Conservation (phyloP, 306 rosid genomes). For the Arachis hypogaea region DNA sequence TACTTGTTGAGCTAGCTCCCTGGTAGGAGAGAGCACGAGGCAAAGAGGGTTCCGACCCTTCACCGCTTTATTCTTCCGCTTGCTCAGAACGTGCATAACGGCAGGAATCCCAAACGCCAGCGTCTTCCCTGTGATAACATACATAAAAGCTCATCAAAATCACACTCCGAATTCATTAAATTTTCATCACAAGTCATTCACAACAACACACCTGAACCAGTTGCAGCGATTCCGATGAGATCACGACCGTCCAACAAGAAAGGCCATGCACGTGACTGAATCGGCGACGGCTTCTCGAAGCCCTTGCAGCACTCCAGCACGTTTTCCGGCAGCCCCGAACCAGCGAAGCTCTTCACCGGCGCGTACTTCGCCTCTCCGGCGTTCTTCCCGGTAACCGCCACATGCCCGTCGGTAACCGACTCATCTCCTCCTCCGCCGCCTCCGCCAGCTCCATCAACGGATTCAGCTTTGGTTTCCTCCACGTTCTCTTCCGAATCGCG, state of each 20-base stretch:
- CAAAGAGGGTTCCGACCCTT: slow-evolving; percentile 85
- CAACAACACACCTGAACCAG: slow-evolving; percentile 79
- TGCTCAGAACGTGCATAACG: slow-evolving; percentile 74
- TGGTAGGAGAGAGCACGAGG: slow-evolving; percentile 87
- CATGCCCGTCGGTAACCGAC: slow-evolving; percentile 46
- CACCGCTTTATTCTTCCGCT: slow-evolving; percentile 59
- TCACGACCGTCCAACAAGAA: slow-evolving; percentile 87
- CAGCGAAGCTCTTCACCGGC: slow-evolving; percentile 54
- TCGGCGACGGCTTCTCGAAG: slow-evolving; percentile 80
- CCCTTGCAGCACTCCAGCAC: slow-evolving; percentile 81
- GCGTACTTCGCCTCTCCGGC: slow-evolving; percentile 56
- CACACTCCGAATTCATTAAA: slow-evolving; percentile 24
- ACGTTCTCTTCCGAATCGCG: slow-evolving; percentile 38
- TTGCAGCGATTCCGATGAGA: slow-evolving; percentile 93
- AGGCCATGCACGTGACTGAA: slow-evolving; percentile 95
- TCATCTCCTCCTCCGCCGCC: slow-evolving; percentile 23
- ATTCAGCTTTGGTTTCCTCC: slow-evolving; percentile 28
- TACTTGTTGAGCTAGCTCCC: slow-evolving; percentile 98
- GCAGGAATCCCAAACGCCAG: slow-evolving; percentile 92
- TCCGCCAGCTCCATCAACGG: slow-evolving; percentile 7
- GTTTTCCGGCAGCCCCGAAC: slow-evolving; percentile 67
- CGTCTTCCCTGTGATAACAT: slow-evolving; percentile 66
- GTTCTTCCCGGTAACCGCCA: slow-evolving; percentile 73
- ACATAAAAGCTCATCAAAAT: slow-evolving; percentile 12
- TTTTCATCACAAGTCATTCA: not conserved